Percentiles rank a stretch among this genome's conserved stretches.
phyloP scores from a whole-genome alignment of 2,329 filamentous ascomycete genomes.

The Botrytis elliptica region DNA sequence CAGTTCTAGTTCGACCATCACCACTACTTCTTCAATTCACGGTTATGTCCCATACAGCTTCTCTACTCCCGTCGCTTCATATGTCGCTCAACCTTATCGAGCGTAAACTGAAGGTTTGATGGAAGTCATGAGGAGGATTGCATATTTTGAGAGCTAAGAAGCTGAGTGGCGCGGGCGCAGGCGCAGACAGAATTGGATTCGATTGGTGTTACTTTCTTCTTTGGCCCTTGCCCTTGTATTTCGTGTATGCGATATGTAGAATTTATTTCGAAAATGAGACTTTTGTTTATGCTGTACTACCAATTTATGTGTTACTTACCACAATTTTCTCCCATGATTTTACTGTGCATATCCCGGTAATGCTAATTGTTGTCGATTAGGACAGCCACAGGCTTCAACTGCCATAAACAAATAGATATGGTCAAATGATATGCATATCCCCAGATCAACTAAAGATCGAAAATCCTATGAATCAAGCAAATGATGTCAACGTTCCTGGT shows the following conservation, averaged over 20 bases:
- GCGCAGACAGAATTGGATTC: background rate
- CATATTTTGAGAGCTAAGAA: background rate
- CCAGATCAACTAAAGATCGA: background rate
- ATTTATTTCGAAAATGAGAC: background rate
- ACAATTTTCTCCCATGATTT: background rate
- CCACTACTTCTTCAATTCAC: background rate
- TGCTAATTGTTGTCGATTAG: background rate
- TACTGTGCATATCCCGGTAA: background rate
- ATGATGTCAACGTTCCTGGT: background rate
- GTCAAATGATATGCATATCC: background rate
- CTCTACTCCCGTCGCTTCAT: slow-evolving; percentile 10
- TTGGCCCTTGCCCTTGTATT: slow-evolving; percentile 10
- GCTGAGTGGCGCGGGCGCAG: background rate
- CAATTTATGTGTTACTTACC: background rate
- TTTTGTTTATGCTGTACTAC: background rate
- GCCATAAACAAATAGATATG: background rate
- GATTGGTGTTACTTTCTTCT: background rate
- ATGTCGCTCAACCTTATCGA: slow-evolving; percentile 6
- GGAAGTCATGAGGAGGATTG: background rate
- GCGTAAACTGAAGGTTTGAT: background rate
- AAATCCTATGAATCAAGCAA: background rate
- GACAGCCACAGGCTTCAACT: background rate
- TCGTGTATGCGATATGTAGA: background rate
- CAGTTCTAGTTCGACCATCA: slow-evolving; percentile 1
- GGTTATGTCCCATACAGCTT: slow-evolving; percentile 17